Conservation (phyloP, 257 asterid species). For the Mentha longifolia region DNA sequence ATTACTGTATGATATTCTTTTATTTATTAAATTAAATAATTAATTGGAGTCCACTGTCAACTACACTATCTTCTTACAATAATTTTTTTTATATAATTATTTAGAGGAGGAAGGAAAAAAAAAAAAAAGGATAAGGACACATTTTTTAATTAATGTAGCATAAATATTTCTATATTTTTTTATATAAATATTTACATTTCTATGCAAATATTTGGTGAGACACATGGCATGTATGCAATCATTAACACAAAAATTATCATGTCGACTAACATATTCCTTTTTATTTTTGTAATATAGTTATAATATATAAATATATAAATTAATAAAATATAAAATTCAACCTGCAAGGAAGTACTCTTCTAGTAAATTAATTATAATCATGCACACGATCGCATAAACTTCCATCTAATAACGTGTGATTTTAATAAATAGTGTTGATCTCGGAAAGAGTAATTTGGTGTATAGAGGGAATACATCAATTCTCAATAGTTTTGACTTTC, state of each 20-base stretch:
- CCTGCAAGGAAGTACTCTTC: background rate
- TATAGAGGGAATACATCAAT: too few species aligned
- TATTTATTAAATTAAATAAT: background rate
- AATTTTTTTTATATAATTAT: background rate
- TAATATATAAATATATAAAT: background rate
- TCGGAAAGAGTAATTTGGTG: too few species aligned
- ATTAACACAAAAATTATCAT: background rate
- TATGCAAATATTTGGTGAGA: background rate
- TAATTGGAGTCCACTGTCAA: background rate
- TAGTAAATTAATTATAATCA: too few species aligned
- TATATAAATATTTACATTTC: background rate
- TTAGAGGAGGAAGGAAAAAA: background rate
- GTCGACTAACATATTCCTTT: too few species aligned
- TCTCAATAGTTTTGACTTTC: too few species aligned
- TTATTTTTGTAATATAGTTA: background rate
- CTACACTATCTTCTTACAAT: too few species aligned
- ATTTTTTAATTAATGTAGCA: background rate
- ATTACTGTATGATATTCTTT: background rate
- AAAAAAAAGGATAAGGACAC: background rate
- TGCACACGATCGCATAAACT: background rate
- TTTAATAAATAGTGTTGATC: too few species aligned
- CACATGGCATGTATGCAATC: slow-evolving; percentile 18
- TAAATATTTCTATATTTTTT: too few species aligned
- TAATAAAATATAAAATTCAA: background rate
- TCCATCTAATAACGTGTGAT: too few species aligned